Base-by-base conservation (phyloP, 192 early-diverging fungal species). In the Cladochytrium replicatum region DNA sequence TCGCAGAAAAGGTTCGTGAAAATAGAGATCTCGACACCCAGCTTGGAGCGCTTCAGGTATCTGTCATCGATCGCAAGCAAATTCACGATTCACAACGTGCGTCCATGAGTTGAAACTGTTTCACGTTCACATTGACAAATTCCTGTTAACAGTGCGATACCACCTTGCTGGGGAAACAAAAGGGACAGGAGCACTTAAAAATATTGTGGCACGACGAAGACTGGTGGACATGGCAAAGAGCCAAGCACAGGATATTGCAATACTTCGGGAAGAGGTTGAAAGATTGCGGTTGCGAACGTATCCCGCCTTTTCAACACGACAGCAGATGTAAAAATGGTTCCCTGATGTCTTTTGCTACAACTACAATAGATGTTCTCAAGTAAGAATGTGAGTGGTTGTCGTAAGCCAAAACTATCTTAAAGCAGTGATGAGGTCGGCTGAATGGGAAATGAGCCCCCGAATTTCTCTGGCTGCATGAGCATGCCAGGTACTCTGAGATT, bases 191-290 rank as follows among this genome's bases (percentile, higher is more conserved):
- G 48, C 49, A 2, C 57, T 72, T 23, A 41, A 43, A 26, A 61
- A 80, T 25, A 74, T 80, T 29, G 66, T 69, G 34, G 58, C 61
- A 4, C 50, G 76, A 24, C 15, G 76, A 31, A 25, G 64, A 13
- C 48, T 80, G 32, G 59, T 71, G 3, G 78, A 80, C 50, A 51
- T 80, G 5, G 78, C 78, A 7, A 72, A 71, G 41, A 67, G 66
- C 13, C 75, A 80, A 37, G 71, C 75, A n/a, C 74, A 80, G 43
- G 78, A 80, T 47, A 73, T 80, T 44, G 65, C 72, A 13, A 72
- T 75, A 32, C 57, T 80, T 30, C 32, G 72, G 22, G 67, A 70
- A 34, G 78, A 80, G 46, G 67, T 78, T 11, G 73, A 80, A 47
- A 30, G 73, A 22, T 48, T 80, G 42, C 44, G 78, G 32, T 46